Evolutionary conservation across 2,329 filamentous ascomycete species (phyloP), one percentile per base, ranked within the genome.

Genomic region (Onygenales sp.): DNA sequence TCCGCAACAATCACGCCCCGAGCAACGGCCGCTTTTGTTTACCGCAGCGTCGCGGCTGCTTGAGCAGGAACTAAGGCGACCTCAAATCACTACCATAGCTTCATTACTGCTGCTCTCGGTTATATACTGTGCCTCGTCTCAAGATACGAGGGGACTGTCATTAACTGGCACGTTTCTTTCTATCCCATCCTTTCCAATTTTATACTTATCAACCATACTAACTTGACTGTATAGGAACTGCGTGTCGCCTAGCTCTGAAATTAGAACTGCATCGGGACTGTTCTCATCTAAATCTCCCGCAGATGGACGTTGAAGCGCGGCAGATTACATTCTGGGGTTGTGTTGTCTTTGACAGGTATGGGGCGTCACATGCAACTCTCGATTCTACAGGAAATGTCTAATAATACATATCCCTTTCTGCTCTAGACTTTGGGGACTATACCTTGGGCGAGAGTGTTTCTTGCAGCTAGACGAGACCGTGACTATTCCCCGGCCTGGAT

Each of bases 131-230:
- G 54, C 54, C 7, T 52, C 54, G 31, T 53, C 55, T 10, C 39
- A 56, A n/a, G 57, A 59, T 48, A 59, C 56, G 35, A 58, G 56
- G 38, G 56, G 57, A 43, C 58, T 56, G 57, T 43, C 57, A 32
- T 46, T 58, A n/a, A 54, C 57, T 10, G 50, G 50, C 46, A 52
- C 11, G 44, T 9, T 9, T 27, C 21, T 27, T 27, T 27, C 3
- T 27, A 27, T 27, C 21, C 21, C 21, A 27, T 27, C 21, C 21
- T 27, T 27, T 27, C 3, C 21, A 27, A 27, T 27, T 27, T 27
- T 27, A 11, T 13, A 21, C 44, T n/a, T 11, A 54, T 33, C 33
- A 35, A 52, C 53, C 33, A 35, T 31, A 36, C 35, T 10, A 33
- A 52, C 11, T 11, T 44, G 7, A 35, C n/a, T 38, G 13, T 14